phyloP scores from a whole-genome alignment of 495 filamentous ascomycete species.

The Astrothelium subdiscretum region DNA sequence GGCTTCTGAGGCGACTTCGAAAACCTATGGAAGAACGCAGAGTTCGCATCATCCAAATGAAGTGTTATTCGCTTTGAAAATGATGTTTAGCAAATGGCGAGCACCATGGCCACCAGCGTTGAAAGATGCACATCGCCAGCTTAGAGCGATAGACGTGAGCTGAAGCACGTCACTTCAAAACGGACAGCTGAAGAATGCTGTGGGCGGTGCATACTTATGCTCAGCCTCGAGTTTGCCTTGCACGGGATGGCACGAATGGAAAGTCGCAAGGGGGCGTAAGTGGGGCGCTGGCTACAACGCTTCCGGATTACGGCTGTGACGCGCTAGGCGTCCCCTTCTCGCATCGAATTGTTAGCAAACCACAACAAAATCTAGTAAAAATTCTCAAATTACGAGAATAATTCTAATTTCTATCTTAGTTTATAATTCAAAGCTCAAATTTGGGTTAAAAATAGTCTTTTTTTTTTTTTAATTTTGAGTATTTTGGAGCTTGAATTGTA shows the following conservation, averaged over 20 bases:
- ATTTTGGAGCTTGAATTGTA: too few relatives aligned
- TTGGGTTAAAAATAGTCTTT: too few relatives aligned
- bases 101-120: not conserved
- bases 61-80: not conserved
- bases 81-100: not conserved
- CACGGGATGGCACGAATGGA: not conserved
- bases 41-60: not conserved
- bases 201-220: not conserved
- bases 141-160: not conserved
- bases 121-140: not conserved
- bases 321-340: too few relatives aligned
- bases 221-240: not conserved
- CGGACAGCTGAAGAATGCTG: not conserved
- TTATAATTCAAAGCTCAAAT: too few relatives aligned
- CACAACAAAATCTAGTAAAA: too few relatives aligned
- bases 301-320: too few relatives aligned
- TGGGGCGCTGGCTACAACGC: not conserved
- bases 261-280: not conserved
- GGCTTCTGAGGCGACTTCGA: not conserved
- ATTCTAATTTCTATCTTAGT: too few relatives aligned
- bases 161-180: not conserved
- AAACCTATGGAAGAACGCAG: not conserved
- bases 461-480: too few relatives aligned
- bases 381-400: too few relatives aligned
- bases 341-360: too few relatives aligned